These are phyloP conservation scores for Rhodotorula sphaerocarpa DNA, from an alignment of 768 basidiomycete genomes.

Conservation along the genomic window DNA sequence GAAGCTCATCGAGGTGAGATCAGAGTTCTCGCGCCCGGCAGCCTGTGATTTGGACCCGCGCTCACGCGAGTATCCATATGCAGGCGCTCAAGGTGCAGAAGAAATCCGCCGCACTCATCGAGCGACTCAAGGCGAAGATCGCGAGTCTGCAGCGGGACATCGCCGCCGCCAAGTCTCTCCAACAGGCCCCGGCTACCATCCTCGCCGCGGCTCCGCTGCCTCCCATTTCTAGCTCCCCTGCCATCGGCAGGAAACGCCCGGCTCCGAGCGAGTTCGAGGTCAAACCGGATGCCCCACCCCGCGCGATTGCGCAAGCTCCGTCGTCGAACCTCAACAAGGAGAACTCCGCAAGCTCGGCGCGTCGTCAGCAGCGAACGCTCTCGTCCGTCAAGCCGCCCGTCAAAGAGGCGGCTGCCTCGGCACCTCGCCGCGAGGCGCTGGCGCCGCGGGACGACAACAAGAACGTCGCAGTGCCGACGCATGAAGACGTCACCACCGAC, in stretches of 20 bases:
- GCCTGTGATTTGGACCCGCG: background rate
- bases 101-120: conserved; percentile 12
- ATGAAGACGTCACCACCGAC: background rate
- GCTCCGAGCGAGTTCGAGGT: conserved; percentile 21
- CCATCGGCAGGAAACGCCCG: conserved; percentile 25
- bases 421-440: background rate
- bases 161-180: conserved; percentile 12
- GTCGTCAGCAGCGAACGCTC: background rate
- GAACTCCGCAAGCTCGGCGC: background rate
- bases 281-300: background rate
- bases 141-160: conserved; percentile 30
- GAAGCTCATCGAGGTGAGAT: conserved; percentile 29
- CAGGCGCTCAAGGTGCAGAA: conserved; percentile 31
- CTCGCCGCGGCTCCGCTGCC: background rate
- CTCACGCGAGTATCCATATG: no score
- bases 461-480: background rate
- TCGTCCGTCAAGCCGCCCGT: background rate
- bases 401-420: conserved; percentile 5
- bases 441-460: conserved; percentile 14
- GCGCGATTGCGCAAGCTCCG: conserved; percentile 21
- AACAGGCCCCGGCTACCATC: background rate
- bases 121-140: conserved; percentile 30
- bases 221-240: background rate
- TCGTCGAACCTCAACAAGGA: conserved; percentile 12
- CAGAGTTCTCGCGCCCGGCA: no score